These are phyloP conservation scores for Chlorociboria aeruginascens DNA, from an alignment of 495 filamentous ascomycete species.

Conservation along the genomic window DNA sequence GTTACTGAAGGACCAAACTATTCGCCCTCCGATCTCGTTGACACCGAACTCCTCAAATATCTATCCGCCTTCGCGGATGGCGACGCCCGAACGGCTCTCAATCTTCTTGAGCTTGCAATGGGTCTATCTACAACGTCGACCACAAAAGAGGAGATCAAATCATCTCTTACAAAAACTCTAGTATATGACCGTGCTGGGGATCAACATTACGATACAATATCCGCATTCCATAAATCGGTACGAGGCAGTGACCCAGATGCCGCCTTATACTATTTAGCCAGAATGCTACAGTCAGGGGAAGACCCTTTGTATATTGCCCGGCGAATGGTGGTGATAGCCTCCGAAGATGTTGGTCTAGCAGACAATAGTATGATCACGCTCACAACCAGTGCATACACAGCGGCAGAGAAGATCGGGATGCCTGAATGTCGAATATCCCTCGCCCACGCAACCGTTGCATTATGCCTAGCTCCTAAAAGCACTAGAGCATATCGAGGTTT, in stretches of 20 bases:
- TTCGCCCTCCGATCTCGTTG: slow-evolving; percentile 48
- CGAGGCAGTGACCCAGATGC: slow-evolving; percentile 81
- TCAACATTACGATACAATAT: slow-evolving; percentile 93
- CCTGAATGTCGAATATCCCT: slow-evolving; percentile 90
- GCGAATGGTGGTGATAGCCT: slow-evolving; percentile 81
- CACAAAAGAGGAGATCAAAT: slow-evolving; percentile 60
- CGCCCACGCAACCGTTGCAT: slow-evolving; percentile 74
- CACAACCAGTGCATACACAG: slow-evolving; percentile 72
- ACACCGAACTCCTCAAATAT: slow-evolving; percentile 66
- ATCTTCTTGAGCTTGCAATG: slow-evolving; percentile 81
- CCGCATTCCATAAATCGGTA: slow-evolving; percentile 91
- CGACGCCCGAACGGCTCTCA: slow-evolving; percentile 84
- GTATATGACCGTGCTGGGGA: slow-evolving; percentile 93
- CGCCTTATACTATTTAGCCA: slow-evolving; percentile 80
- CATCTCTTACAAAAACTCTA: slow-evolving; percentile 72
- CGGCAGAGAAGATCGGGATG: slow-evolving; percentile 82
- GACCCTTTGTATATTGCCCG: slow-evolving; percentile 88
- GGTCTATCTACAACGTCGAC: slow-evolving; percentile 31
- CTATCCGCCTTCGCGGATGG: slow-evolving; percentile 80
- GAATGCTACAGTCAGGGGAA: slow-evolving; percentile 94
- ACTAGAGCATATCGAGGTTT: slow-evolving; percentile 75
- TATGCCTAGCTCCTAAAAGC: slow-evolving; percentile 72
- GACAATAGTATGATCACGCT: slow-evolving; percentile 77
- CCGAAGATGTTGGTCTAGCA: slow-evolving; percentile 85
- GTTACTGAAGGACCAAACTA: slow-evolving; percentile 27